These are phyloP conservation scores for Mycena crocata DNA, from an alignment of 768 basidiomycete genomes.

Conservation along the genomic window DNA sequence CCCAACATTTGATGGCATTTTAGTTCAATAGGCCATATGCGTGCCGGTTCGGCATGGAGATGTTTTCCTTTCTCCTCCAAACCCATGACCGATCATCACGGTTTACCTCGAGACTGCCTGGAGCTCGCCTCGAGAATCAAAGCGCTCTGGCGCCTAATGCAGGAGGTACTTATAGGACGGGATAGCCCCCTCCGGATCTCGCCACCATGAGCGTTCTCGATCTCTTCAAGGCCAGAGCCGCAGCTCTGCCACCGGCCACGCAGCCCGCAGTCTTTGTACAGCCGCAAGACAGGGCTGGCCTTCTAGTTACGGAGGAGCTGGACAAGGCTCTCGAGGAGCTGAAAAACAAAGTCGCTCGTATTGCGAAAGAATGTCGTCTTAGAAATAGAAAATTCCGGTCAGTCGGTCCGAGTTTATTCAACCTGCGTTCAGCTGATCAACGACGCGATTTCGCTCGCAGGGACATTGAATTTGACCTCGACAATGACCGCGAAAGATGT, in stretches of 20 bases:
- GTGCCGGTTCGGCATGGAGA: no score
- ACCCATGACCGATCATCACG: no score
- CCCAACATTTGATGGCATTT: no score
- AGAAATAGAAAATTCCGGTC: constrained; percentile 18
- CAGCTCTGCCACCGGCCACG: not conserved
- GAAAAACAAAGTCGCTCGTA: constrained; percentile 7
- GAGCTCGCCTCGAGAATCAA: no score
- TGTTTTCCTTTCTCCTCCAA: no score
- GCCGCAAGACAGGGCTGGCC: not conserved
- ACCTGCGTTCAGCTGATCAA: not conserved
- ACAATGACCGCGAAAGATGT: constrained; percentile 46
- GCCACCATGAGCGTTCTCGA: constrained; percentile 13
- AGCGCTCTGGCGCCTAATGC: no score
- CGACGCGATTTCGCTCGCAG: no score
- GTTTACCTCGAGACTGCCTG: no score
- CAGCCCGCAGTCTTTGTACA: constrained; percentile 16
- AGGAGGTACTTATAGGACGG: no score
- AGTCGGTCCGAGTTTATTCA: not conserved
- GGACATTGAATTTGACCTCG: constrained; percentile 68
- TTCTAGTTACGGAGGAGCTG: constrained; percentile 4
- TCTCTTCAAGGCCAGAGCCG: constrained; percentile 15
- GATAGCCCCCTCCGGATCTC: no score
- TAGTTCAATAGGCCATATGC: no score
- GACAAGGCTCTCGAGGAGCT: constrained; percentile 15
- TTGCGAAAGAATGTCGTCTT: constrained; percentile 8